Base-by-base conservation (phyloP, 306 rosid genomes). In the Nissolia schottii region DNA sequence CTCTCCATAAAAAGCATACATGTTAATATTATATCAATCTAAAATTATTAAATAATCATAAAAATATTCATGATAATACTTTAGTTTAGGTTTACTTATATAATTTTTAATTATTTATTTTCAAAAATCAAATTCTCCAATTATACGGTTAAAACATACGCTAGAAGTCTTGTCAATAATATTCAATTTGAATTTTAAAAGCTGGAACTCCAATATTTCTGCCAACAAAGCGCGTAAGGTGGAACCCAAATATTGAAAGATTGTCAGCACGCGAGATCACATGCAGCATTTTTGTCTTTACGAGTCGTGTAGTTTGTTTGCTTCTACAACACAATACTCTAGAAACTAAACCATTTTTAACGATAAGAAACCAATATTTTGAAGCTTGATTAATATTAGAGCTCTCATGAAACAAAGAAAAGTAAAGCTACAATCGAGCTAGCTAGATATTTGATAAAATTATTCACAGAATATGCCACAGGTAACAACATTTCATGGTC, bases 231-330 rank as follows among this genome's bases (percentile, higher is more conserved):
- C 85, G 76, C 62, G 57, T 23, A 73, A 6, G 83, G 81, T 62
- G 87, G 87, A 75, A 77, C 72, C 53, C 77, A 61, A 60, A 62
- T 75, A 60, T 75, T 67, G 67, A 23, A n/a, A 53, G 43, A 9
- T 37, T 10, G 43, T 37, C 14, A 37, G 32, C 93, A 88, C 79
- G 88, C 85, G 93, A n/a, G n/a, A 60, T 41, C 93, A 88, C 90
- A 81, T 85, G 93, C 85, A 67, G 27, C 66, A 43, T 77, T 54
- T n/a, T 77, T 74, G 82, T 67, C 83, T 22, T 79, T 38, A 20
- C 18, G 69, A 65, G 65, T 61, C 51, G 48, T 24, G 20, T 56
- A 71, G 10, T 16, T 40, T 64, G 14, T 18, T 64, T 53, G 25
- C 12, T 27, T 7, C 2, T 11, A 6, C 5, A 37, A 20, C 15